Conservation (phyloP, 257 asterid species). For the Jacaranda mimosifolia region DNA sequence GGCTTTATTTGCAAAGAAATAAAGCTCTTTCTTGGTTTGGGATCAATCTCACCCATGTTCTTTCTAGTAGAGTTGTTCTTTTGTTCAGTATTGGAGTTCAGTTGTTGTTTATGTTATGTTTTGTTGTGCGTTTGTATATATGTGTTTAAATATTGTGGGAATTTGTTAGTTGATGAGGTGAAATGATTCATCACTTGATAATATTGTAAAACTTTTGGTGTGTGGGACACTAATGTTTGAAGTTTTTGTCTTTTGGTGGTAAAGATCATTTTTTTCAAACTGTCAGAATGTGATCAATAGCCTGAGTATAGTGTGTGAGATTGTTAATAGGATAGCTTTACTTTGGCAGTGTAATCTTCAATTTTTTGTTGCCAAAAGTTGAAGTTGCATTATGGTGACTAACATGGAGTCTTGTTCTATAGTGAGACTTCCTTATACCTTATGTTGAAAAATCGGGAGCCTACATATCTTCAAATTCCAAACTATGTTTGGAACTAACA, state of each 20-base stretch:
- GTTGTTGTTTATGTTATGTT: background rate
- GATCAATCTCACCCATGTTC: constrained; percentile 79
- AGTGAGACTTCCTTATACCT: too few species aligned
- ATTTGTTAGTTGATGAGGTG: background rate
- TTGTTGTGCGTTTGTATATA: background rate
- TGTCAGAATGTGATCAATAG: background rate
- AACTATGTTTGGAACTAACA: too few species aligned
- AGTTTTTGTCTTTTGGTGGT: background rate
- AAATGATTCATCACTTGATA: background rate
- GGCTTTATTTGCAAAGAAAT: too few species aligned
- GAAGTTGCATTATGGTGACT: background rate
- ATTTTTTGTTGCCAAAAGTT: background rate
- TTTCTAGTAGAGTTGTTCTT: constrained; percentile 54
- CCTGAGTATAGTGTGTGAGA: background rate
- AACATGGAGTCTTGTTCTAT: too few species aligned
- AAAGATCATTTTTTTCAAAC: background rate
- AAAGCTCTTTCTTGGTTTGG: constrained; percentile 89
- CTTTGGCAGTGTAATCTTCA: background rate
- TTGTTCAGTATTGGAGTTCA: background rate
- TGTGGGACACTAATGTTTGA: constrained; percentile 8
- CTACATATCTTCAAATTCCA: too few species aligned
- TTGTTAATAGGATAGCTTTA: background rate
- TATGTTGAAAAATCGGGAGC: too few species aligned
- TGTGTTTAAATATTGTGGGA: background rate
- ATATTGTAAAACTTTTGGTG: background rate